These are phyloP conservation scores for Pythium apleroticum DNA, from an alignment of 352 stramenopile species.

Conservation along the genomic window DNA sequence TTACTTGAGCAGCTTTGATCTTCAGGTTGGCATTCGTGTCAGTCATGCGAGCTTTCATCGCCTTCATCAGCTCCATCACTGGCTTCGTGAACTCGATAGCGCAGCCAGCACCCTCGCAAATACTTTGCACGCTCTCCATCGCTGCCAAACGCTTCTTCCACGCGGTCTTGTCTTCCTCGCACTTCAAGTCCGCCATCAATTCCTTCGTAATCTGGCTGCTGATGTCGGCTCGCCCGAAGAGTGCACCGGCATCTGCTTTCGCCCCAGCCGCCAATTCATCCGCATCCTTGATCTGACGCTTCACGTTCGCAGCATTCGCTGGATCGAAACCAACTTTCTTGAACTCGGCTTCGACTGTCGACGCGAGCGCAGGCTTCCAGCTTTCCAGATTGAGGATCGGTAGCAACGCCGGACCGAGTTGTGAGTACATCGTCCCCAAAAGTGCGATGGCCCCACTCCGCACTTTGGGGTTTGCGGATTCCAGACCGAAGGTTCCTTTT, in stretches of 20 bases:
- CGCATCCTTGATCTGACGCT: conserved; percentile 69
- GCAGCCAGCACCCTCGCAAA: conserved; percentile 74
- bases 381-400: conserved; percentile 80
- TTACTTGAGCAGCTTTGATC: conserved; percentile 82
- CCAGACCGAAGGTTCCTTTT: conserved; percentile 70
- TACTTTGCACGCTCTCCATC: conserved; percentile 76
- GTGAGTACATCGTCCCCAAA: conserved; percentile 80
- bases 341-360: conserved; percentile 79
- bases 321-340: conserved; percentile 80
- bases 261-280: conserved; percentile 41
- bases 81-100: conserved; percentile 84
- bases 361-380: conserved; percentile 81
- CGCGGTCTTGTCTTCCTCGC: conserved; percentile 77
- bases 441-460: conserved; percentile 63
- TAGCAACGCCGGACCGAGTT: conserved; percentile 75
- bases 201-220: conserved; percentile 85
- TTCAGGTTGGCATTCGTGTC: conserved; percentile 89
- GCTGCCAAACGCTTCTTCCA: conserved; percentile 85
- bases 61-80: conserved; percentile 75
- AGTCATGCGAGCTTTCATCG: conserved; percentile 71
- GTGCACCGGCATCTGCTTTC: conserved; percentile 42
- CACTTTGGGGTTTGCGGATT: conserved; percentile 82
- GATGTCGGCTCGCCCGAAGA: conserved; percentile 80
- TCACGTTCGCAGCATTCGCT: conserved; percentile 50
- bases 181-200: conserved; percentile 84